Evolutionary conservation across 1,139 yeast genomes (phyloP).

Genomic region (Arxiozyma telluris): DNA sequence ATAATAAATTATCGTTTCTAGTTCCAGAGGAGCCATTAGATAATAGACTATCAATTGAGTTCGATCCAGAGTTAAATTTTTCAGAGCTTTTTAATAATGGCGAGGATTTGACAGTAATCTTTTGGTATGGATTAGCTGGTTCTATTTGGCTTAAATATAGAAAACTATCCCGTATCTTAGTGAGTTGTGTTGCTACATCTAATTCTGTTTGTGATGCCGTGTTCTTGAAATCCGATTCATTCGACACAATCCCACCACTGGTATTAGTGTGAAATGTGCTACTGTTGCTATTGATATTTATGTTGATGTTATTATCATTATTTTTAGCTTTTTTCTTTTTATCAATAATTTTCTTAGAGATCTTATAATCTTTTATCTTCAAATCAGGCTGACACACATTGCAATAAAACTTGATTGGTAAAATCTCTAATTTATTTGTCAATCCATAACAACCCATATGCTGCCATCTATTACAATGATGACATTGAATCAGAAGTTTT

Average conservation of each 20-base stretch:
- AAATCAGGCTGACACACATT: constrained; percentile 44
- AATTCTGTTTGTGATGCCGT: neutral
- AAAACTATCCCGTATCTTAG: neutral
- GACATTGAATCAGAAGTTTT: constrained; percentile 94
- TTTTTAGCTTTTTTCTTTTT: constrained; percentile 3
- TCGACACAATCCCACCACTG: neutral
- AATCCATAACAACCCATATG: constrained; percentile 84
- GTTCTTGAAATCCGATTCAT: neutral
- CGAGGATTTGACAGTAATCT: neutral
- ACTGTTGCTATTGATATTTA: neutral
- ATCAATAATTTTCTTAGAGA: constrained; percentile 3
- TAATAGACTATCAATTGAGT: neutral
- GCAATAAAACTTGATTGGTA: constrained; percentile 78
- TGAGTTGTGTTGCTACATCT: constrained; percentile 1
- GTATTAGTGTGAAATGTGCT: neutral
- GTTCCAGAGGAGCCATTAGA: neutral
- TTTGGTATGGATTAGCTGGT: neutral
- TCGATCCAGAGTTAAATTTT: constrained; percentile 18
- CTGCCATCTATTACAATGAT: constrained; percentile 86
- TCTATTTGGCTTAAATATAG: neutral
- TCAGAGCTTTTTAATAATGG: constrained; percentile 5
- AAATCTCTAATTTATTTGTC: constrained; percentile 51
- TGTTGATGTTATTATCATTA: neutral
- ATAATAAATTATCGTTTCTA: too few species aligned
- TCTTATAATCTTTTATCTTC: constrained; percentile 6